Percentiles rank a stretch among this genome's conserved stretches.
phyloP scores from a whole-genome alignment of 2,329 filamentous ascomycete species.

The Neurospora sp. region DNA sequence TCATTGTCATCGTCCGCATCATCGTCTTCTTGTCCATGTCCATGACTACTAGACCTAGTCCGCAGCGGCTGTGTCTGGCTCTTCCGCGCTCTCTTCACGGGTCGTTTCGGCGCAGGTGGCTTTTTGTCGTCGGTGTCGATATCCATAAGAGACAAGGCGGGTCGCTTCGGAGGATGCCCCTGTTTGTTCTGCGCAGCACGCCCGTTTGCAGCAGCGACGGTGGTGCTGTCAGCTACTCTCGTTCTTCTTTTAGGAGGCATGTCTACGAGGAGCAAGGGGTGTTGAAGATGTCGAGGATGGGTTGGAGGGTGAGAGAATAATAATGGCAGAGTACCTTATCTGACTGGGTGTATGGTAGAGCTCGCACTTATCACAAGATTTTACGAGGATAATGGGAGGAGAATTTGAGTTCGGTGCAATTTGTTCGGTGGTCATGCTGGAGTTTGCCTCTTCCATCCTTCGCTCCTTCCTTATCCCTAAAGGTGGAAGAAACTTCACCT shows the following conservation, averaged over 20 bases:
- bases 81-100: conserved; percentile 2
- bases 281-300: not conserved
- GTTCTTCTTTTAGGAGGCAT: not conserved
- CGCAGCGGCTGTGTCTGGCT: not conserved
- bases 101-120: not conserved
- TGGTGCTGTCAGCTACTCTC: not conserved
- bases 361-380: not conserved
- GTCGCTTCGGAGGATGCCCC: not conserved
- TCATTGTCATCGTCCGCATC: not conserved
- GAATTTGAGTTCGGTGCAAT: not conserved
- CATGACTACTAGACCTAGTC: not conserved
- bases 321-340: not conserved
- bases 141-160: not conserved
- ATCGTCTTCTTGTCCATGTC: not conserved
- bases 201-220: not conserved
- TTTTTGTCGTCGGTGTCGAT: not conserved
- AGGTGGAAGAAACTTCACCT: not conserved
- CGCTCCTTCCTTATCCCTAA: not conserved
- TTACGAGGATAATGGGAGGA: not conserved
- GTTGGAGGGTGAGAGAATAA: not conserved
- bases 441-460: not conserved
- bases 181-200: not conserved
- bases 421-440: not conserved
- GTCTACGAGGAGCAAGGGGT: not conserved
- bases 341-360: not conserved